Base-by-base conservation (phyloP, 768 basidiomycete genomes). In the Lactifluus piperatus region DNA sequence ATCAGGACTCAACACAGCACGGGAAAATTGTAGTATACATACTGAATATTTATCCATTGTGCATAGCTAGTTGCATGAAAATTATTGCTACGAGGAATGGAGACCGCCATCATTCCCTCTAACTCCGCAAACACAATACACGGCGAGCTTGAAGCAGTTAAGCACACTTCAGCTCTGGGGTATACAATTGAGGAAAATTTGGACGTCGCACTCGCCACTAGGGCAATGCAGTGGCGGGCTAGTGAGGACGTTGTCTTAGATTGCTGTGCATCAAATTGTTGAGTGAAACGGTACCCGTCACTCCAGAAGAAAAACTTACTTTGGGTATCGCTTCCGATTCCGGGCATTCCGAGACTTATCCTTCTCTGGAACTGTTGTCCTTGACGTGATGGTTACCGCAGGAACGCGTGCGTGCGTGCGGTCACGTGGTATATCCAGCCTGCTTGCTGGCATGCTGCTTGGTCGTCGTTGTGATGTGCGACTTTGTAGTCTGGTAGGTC, bases 381-480 rank as follows among this genome's bases (percentile, higher is more conserved):
- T 32, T 18, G 60, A 50, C 20, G 56, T 61, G 45, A 54, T 61
- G 10, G 60, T 61, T 2, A 61, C 60, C 0, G 60, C 60, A 13
- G 60, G 60, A 24, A 61, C 37, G 13, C 60, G 60, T 1, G n/a
- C 9, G 22, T 30, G 50, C 6, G 10, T 55, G 20, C n/a, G 26
- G 41, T 60, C 41, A 29, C 27, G 39, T 27, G 41, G 1, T 11
- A 16, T 20, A 2, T 14, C 26, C 6, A 41, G 13, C 3, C 20
- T 1, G 18, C 11, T 8, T 6, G 39, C n/a, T n/a, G n/a, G 39
- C 3, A 26, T 1, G 32, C 20, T 43, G 14, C 14, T 26, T 5
- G 58, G 37, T 20, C 39, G 36, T 30, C 18, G 46, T 3, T 45
- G 51, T 29, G 26, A 18, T 20, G 47, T 27, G 20, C 6, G 32